Percentiles rank a stretch among this genome's conserved stretches.
Evolutionary conservation across 2,329 filamentous ascomycete genomes (phyloP).

Genomic region (Emergomyces pasteurianus): DNA sequence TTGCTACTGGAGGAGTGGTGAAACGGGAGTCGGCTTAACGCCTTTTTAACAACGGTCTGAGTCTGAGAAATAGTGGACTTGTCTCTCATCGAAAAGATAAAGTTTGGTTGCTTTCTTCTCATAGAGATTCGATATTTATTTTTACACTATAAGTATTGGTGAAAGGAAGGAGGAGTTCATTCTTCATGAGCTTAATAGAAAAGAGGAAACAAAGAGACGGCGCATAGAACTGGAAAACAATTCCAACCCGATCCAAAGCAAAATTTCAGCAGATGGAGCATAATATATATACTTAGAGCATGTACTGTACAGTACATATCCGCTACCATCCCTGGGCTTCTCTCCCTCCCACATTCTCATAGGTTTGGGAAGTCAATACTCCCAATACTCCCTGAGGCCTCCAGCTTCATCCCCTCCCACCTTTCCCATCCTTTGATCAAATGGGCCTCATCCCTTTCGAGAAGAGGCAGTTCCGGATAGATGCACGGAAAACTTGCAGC

Average conservation of each 20-base stretch:
- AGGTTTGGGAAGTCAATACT: no score
- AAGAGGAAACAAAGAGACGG: not conserved
- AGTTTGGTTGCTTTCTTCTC: not conserved
- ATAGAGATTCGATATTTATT: not conserved
- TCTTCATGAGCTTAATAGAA: no score
- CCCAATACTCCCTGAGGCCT: not conserved
- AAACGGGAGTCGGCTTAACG: not conserved
- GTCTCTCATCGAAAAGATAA: slow-evolving; percentile 1
- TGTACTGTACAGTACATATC: not conserved
- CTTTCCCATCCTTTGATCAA: not conserved
- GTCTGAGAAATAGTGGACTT: not conserved
- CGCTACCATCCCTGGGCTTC: not conserved
- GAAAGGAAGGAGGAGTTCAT: not conserved
- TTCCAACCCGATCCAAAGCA: not conserved
- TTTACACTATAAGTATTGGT: not conserved
- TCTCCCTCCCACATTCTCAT: not conserved
- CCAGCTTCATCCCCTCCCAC: not conserved
- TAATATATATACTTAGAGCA: not conserved
- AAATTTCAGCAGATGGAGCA: not conserved
- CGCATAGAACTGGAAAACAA: not conserved
- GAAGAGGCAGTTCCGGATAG: not conserved
- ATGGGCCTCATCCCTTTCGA: not conserved
- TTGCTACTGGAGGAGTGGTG: not conserved
- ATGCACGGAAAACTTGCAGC: not conserved
- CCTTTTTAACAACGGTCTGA: not conserved